Percentiles rank a stretch among this genome's conserved stretches.
Conservation (phyloP, 2,329 filamentous ascomycete species). For the Curvularia lunata region DNA sequence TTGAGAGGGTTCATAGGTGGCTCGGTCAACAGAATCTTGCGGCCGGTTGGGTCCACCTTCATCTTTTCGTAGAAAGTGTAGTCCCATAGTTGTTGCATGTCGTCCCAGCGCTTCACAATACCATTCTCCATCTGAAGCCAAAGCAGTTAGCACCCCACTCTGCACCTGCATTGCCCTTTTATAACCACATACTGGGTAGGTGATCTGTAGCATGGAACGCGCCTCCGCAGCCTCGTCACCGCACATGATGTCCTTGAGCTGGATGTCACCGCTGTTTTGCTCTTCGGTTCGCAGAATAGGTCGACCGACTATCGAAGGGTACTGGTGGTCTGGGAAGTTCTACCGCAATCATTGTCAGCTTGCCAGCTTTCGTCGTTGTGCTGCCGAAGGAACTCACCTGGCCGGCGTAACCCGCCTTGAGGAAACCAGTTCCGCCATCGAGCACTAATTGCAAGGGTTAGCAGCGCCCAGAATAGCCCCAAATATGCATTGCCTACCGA, state of each 20-base stretch:
- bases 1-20: constrained; percentile 96
- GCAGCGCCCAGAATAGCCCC: constrained; percentile 24
- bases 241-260: constrained; percentile 99
- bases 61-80: constrained; percentile 99
- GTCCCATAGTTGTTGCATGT: constrained; percentile 99
- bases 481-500: constrained; percentile 49
- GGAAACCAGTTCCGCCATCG: constrained; percentile 99
- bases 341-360: constrained; percentile 49
- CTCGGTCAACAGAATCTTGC: constrained; percentile 97
- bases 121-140: constrained; percentile 89
- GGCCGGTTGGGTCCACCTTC: constrained; percentile 84
- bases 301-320: constrained; percentile 95
- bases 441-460: constrained; percentile 70
- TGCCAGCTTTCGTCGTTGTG: not conserved
- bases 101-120: constrained; percentile 99
- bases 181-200: constrained; percentile 74
- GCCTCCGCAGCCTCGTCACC: constrained; percentile 96
- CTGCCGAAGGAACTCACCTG: constrained; percentile 61
- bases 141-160: constrained; percentile 35
- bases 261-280: constrained; percentile 70
- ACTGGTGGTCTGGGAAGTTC: constrained; percentile 99
- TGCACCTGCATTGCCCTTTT: constrained; percentile 12
- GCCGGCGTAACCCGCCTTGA: constrained; percentile 98
- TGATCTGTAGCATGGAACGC: constrained; percentile 96
- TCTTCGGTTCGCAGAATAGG: constrained; percentile 98